Conservation (phyloP, 139 green algal genomes). For the Mesotaenium endlicherianum region DNA sequence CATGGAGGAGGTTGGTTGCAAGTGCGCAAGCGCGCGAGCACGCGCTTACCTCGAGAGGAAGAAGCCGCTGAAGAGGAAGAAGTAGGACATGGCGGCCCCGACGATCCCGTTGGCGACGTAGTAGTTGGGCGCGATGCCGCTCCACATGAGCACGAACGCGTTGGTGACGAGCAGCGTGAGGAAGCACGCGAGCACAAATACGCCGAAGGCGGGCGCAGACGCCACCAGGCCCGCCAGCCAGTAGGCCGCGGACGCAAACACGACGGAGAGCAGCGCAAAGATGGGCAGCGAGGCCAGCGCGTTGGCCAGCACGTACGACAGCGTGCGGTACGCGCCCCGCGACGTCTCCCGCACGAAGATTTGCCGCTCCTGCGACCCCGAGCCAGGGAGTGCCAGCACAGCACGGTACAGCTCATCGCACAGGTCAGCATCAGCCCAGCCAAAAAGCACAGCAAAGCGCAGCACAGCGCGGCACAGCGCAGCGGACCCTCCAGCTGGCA, state of each 20-base stretch:
- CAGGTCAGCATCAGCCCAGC: not conserved
- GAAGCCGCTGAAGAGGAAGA: constrained; percentile 56
- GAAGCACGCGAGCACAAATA: constrained; percentile 28
- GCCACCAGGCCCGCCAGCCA: constrained; percentile 32
- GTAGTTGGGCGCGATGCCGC: constrained; percentile 48
- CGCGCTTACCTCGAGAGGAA: constrained; percentile 23
- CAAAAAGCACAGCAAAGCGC: not conserved
- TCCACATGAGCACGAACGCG: constrained; percentile 45
- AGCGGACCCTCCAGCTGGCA: not conserved
- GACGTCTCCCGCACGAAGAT: constrained; percentile 54
- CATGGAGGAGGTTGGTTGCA: too few species aligned
- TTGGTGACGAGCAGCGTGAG: constrained; percentile 45
- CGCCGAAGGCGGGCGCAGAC: constrained; percentile 18
- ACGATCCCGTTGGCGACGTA: constrained; percentile 43
- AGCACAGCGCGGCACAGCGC: not conserved
- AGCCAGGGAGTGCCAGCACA: not conserved
- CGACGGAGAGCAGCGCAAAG: constrained; percentile 31
- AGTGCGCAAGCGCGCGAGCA: too few species aligned
- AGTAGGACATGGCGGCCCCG: constrained; percentile 26
- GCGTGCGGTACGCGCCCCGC: constrained; percentile 51
- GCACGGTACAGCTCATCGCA: not conserved
- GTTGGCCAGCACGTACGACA: constrained; percentile 50
- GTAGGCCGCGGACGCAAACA: constrained; percentile 20
- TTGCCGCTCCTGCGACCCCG: constrained; percentile 20
- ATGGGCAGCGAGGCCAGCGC: constrained; percentile 35